phyloP scores from a whole-genome alignment of 352 stramenopile species.

The Phytophthora pinifolia region DNA sequence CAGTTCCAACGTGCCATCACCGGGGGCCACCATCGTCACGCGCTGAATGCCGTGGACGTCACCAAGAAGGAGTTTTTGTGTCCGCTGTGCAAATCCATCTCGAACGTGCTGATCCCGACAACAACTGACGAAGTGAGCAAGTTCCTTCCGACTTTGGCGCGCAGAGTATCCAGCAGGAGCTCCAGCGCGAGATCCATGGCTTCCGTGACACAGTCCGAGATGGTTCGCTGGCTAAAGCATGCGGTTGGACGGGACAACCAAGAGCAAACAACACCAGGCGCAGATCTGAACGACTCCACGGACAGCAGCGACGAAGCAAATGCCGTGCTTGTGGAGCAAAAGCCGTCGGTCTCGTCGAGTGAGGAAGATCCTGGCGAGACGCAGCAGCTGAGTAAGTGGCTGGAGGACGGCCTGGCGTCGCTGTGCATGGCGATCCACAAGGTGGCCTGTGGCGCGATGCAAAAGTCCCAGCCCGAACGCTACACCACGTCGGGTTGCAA shows the following conservation, averaged over 20 bases:
- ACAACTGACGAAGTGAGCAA: conserved; percentile 55
- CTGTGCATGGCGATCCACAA: conserved; percentile 87
- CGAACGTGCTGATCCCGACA: conserved; percentile 94
- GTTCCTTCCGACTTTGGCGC: conserved; percentile 30
- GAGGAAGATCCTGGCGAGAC: conserved; percentile 19
- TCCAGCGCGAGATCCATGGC: conserved; percentile 14
- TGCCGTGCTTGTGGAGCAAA: conserved; percentile 36
- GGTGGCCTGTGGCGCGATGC: conserved; percentile 77
- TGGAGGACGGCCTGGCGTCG: conserved; percentile 69
- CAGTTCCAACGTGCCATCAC: conserved; percentile 93
- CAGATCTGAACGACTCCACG: conserved; percentile 10
- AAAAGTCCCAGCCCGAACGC: conserved; percentile 80
- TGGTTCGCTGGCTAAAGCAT: conserved; percentile 52
- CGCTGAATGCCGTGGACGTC: conserved; percentile 94
- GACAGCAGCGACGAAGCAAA: conserved; percentile 26
- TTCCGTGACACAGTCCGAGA: conserved; percentile 27
- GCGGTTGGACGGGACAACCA: conserved; percentile 23
- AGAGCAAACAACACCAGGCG: not conserved
- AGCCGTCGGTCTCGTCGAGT: conserved; percentile 13
- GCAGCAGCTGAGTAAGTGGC: conserved; percentile 47
- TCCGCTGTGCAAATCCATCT: conserved; percentile 97
- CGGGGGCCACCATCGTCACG: conserved; percentile 92
- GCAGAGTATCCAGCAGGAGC: conserved; percentile 19
- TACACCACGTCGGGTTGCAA: conserved; percentile 78
- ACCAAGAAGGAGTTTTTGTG: conserved; percentile 97